A percentile compares a stretch with the other conserved stretches of the same genome.
Conservation (phyloP, 1,284 basidiomycete genomes). For the Fomitopsis schrenkii region DNA sequence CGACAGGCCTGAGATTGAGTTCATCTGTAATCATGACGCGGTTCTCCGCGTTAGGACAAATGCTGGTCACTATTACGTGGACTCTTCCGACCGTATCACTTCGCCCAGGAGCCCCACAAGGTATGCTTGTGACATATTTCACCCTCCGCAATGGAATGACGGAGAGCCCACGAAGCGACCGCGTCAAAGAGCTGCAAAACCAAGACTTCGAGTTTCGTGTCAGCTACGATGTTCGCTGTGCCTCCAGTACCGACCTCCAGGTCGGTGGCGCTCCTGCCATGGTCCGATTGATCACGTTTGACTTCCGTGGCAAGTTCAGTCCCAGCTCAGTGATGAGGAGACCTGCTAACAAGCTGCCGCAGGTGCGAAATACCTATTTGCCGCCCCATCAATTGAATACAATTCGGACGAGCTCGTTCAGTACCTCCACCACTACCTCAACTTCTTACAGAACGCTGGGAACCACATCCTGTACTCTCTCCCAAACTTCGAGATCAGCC, state of each 20-base stretch:
- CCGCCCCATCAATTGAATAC: slow-evolving; percentile 2
- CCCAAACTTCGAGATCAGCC: slow-evolving; percentile 25
- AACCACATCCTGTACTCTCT: slow-evolving; percentile 27
- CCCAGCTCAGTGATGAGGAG: background rate
- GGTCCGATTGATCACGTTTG: slow-evolving; percentile 5
- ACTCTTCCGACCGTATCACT: slow-evolving; percentile 7
- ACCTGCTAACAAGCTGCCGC: background rate
- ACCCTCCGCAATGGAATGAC: background rate
- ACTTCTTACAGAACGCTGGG: slow-evolving; percentile 21
- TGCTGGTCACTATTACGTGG: slow-evolving; percentile 21
- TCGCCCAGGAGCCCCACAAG: background rate
- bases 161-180: slow-evolving; percentile 11
- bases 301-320: slow-evolving; percentile 2
- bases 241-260: slow-evolving; percentile 2
- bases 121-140: slow-evolving; percentile 1
- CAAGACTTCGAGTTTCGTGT: slow-evolving; percentile 3
- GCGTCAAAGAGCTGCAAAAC: background rate
- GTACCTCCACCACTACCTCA: slow-evolving; percentile 21
- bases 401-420: slow-evolving; percentile 7
- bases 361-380: slow-evolving; percentile 9
- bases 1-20: slow-evolving; percentile 19
- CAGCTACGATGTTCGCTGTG: background rate
- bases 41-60: slow-evolving; percentile 18
- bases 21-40: slow-evolving; percentile 28
- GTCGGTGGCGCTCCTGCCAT: background rate